A percentile compares a stretch with the other conserved stretches of the same genome.
Evolutionary conservation across 2,329 filamentous ascomycete genomes (phyloP).

Genomic region (Colletotrichum aenigma): DNA sequence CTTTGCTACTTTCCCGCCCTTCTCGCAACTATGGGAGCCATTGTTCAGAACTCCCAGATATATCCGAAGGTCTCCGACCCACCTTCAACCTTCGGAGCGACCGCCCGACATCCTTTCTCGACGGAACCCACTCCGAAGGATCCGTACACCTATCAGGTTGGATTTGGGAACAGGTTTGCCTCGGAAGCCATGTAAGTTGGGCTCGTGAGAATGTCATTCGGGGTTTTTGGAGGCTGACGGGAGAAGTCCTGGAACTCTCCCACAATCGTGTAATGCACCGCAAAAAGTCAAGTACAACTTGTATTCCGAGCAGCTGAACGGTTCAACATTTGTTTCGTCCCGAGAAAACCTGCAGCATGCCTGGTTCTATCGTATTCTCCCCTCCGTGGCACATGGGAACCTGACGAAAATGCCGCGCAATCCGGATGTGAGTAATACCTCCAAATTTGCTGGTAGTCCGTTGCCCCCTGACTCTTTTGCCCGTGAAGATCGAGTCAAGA

Average conservation of each 20-base stretch:
- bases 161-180: constrained; percentile 25
- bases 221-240: not conserved
- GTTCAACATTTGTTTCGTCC: constrained; percentile 36
- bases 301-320: constrained; percentile 53
- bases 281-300: constrained; percentile 45
- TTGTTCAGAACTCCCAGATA: constrained; percentile 2
- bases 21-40: constrained; percentile 1
- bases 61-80: not conserved
- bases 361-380: constrained; percentile 34
- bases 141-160: constrained; percentile 26
- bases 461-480: not conserved
- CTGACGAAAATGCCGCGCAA: constrained; percentile 12
- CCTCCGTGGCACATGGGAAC: constrained; percentile 28
- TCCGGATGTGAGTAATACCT: constrained; percentile 4
- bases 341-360: constrained; percentile 23
- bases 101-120: constrained; percentile 19
- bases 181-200: constrained; percentile 25
- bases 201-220: not conserved
- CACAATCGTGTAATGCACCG: constrained; percentile 40
- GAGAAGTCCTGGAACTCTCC: constrained; percentile 15
- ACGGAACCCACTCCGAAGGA: constrained; percentile 12
- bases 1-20: not conserved
- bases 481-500: constrained; percentile 28
- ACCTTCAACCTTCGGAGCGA: not conserved
- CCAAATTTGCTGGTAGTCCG: not conserved